A percentile compares a stretch with the other conserved stretches of the same genome.
Evolutionary conservation across 2,329 filamentous ascomycete species (phyloP).

Genomic region (Zalaria sp.): DNA sequence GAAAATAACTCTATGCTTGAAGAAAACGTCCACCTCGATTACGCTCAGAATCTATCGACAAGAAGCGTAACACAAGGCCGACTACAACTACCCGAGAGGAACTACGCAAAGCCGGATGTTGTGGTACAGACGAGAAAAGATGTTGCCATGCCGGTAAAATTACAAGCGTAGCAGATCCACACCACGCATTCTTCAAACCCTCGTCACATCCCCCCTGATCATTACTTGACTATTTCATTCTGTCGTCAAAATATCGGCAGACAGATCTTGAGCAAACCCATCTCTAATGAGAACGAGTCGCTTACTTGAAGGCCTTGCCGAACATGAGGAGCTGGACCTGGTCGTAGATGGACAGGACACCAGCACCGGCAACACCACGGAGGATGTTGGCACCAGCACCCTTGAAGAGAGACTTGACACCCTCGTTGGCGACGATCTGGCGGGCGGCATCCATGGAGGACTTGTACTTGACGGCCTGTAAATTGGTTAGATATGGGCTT

Average conservation of each 20-base stretch:
- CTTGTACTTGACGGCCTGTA: conserved; percentile 99
- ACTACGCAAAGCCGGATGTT: conserved; percentile 5
- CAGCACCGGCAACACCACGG: conserved; percentile 99
- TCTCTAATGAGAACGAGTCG: background rate
- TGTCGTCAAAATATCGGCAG: conserved; percentile 2
- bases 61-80: background rate
- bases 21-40: background rate
- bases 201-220: conserved; percentile 1
- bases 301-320: conserved; percentile 94
- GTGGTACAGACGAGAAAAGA: conserved; percentile 7
- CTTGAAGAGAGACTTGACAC: conserved; percentile 99
- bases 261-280: background rate
- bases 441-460: conserved; percentile 85
- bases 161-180: conserved; percentile 17
- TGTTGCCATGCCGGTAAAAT: conserved; percentile 4
- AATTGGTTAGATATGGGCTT: background rate
- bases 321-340: conserved; percentile 98
- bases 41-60: background rate
- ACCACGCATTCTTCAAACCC: conserved; percentile 10
- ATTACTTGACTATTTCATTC: background rate
- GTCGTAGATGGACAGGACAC: conserved; percentile 99
- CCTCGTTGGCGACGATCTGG: conserved; percentile 97
- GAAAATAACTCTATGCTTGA: background rate
- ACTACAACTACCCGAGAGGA: background rate
- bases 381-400: conserved; percentile 99